phyloP scores from a whole-genome alignment of 2,329 filamentous ascomycete genomes.

The Colletotrichum orbiculare region DNA sequence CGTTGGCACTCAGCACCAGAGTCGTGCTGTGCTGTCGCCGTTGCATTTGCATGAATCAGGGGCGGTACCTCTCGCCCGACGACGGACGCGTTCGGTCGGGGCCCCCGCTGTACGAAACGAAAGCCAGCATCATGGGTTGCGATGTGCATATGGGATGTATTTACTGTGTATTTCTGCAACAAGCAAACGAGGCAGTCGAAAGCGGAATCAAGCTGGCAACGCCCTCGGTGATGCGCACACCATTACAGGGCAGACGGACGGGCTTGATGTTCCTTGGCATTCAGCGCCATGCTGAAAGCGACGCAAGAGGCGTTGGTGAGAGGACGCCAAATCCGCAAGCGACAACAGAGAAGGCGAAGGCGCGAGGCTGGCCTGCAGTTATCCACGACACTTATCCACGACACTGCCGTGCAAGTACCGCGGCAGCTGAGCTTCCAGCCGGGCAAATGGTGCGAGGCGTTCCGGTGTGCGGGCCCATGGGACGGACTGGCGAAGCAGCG shows the following conservation, averaged over 20 bases:
- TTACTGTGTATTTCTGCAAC: constrained; percentile 1
- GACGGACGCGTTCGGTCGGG: constrained; percentile 25
- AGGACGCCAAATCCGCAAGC: constrained; percentile 23
- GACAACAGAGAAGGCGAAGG: constrained; percentile 5
- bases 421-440: not conserved
- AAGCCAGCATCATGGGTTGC: constrained; percentile 31
- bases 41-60: constrained; percentile 35
- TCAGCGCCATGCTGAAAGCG: constrained; percentile 26
- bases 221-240: not conserved
- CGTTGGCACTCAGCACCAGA: constrained; percentile 1
- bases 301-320: constrained; percentile 15
- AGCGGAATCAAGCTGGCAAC: constrained; percentile 28
- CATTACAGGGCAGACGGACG: constrained; percentile 10
- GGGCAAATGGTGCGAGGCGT: constrained; percentile 22
- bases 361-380: constrained; percentile 7
- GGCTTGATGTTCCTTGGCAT: constrained; percentile 15
- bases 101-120: constrained; percentile 24
- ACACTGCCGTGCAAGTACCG: too few relatives aligned
- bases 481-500: constrained; percentile 12
- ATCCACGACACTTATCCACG: not conserved
- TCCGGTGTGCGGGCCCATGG: constrained; percentile 26
- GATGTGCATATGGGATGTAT: constrained; percentile 21
- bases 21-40: constrained; percentile 14
- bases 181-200: constrained; percentile 16
- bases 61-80: constrained; percentile 8